Evolutionary conservation across 1,139 yeast species (phyloP), one percentile per base, ranked within the genome.

Genomic region (Sugiyamaella sp.): DNA sequence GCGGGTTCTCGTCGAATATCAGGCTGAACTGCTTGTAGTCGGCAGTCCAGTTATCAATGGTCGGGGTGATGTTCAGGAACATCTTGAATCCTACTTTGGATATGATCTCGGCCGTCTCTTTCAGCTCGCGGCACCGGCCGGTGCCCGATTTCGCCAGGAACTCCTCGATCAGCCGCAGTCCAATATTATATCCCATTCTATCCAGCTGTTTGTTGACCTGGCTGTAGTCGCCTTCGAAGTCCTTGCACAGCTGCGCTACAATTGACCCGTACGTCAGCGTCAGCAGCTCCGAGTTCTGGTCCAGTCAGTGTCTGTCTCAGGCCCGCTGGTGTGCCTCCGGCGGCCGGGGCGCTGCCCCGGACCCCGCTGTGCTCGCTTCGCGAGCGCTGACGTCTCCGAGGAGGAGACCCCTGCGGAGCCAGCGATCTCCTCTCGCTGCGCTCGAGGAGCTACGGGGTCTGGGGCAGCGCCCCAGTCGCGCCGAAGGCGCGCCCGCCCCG

Each of bases 171-270:
- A 95, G 73, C 60, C 99, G 75, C 51, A 89, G 75, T 1, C 99
- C 99, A 49, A 95, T 95, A 69, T 89, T 90, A 69, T 89, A 89
- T 0, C 99, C 99, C 98, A 95, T 93, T 60, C 82, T 81, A 64
- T 85, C 96, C 49, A 95, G 75, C 67, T 91, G 95, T 52, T 77
- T 77, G 69, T 95, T 93, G 52, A 95, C 97, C 63, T 84, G 84
- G 10, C 68, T 70, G 69, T 89, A 91, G 69, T 91, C 88, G 60
- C 83, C 80, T 55, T 84, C 80, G 68, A 81, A 85, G 66, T 93
- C 99, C 57, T 85, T 82, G 67, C 97, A 90, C 52, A 93, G 74
- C 67, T 93, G 98, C n/a, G 96, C 82, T 49, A 93, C 99, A 44
- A 95, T 81, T 1, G 97, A 85, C 10, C 99, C 99, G 66, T 93